Evolutionary conservation across 2,329 filamentous ascomycete genomes (phyloP).

Genomic region (Aspergillus neotritici): DNA sequence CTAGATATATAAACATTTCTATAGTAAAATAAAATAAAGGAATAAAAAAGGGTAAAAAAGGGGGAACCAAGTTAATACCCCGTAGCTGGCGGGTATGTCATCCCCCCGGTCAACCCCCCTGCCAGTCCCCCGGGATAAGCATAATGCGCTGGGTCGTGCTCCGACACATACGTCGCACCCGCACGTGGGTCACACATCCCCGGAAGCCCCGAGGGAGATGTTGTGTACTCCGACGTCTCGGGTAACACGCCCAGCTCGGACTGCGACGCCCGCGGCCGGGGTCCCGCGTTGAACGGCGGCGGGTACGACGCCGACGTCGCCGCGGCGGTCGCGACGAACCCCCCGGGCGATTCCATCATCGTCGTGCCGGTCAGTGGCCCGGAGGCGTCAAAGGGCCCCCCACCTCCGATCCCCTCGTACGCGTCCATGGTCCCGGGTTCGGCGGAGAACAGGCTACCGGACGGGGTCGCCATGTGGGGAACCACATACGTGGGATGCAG

Average conservation of each 20-base stretch:
- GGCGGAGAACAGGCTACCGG: conserved; percentile 20
- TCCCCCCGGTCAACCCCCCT: no score
- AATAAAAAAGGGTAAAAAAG: not conserved
- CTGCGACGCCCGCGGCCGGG: conserved; percentile 17
- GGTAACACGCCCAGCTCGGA: conserved; percentile 16
- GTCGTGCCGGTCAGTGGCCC: conserved; percentile 10
- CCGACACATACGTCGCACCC: conserved; percentile 21
- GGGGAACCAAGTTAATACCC: not conserved
- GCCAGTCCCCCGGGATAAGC: conserved; percentile 6
- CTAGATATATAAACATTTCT: conserved; percentile 2
- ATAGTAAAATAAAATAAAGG: not conserved
- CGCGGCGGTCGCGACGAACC: conserved; percentile 19
- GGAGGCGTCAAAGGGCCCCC: conserved; percentile 5
- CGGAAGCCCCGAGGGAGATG: conserved; percentile 22
- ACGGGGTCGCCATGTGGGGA: conserved; percentile 20
- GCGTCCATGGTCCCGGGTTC: conserved; percentile 24
- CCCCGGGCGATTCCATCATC: conserved; percentile 14
- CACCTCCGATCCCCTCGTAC: conserved; percentile 11
- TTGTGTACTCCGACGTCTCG: conserved; percentile 19
- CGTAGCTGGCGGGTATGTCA: no score
- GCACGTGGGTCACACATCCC: conserved; percentile 16
- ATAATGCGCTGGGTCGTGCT: conserved; percentile 10
- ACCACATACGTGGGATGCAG: conserved; percentile 12
- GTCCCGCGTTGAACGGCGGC: conserved; percentile 27
- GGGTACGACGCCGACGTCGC: conserved; percentile 31